Base-by-base conservation (phyloP, 305 asterid genomes). In the Galium porrigens region DNA sequence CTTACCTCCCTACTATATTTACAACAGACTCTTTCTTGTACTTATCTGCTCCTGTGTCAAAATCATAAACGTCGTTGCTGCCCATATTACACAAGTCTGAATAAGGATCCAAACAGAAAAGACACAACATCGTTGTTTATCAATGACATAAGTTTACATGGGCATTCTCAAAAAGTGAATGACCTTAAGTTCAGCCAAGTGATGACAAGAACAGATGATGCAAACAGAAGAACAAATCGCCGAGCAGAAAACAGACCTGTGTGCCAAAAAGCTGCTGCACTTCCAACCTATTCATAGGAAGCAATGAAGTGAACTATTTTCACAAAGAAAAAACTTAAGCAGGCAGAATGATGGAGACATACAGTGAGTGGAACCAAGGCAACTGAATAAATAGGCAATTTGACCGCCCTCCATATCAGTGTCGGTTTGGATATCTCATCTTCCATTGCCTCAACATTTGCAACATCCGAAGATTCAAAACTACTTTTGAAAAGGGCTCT, bases 51-150 rank as follows among this genome's bases (percentile, higher is more conserved):
- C 98, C 96, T 27, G 88, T 76, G 71, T 87, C 96, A 76, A 83
- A 89, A 87, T 89, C 98, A 69, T 86, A 86, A 49, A 85, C 95
- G 66, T 91, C 96, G 65, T 91, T 91, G 96, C 97, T 89, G 95
- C 70, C 73, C 79, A 78, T 37, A 68, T 68, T 63, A 62, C 68
- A 69, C 29, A 64, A 25, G 75, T 54, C 60, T 56, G 62, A 65
- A 69, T 71, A 68, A 32, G 55, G 39, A 14, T 36, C n/a, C 53
- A n/a, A 27, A 55, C 14, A 7, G 32, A 11, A 61, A 41, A 61
- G 44, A 29, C 5, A 34, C 20, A 48, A 48, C 22, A 3, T 48
- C 0, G 22, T 11, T 10, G 48, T 41, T 41, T 14, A 44, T 44
- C 51, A 44, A 44, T 11, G 17, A 14, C 51, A 42, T 42, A 42